Conservation (phyloP, 805 yeast genomes). For the Wickerhamomyces chaumierensis region DNA sequence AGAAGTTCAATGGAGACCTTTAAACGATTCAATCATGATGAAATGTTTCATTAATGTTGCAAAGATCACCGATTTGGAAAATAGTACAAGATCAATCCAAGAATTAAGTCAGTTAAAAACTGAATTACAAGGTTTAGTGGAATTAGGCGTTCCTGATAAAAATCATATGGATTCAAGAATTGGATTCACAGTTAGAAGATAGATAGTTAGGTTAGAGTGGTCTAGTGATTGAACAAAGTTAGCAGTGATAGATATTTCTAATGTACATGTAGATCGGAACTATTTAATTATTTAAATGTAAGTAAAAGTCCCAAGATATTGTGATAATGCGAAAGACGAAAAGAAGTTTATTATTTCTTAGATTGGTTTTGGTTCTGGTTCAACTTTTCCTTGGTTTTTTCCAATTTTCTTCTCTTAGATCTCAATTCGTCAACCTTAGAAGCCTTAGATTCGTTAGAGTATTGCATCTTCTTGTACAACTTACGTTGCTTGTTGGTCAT, state of each 20-base stretch:
- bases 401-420: constrained; percentile 60
- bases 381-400: constrained; percentile 30
- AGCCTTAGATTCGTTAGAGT: constrained; percentile 77
- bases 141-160: constrained; percentile 66
- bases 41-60: constrained; percentile 63
- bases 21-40: constrained; percentile 42
- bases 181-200: neutral
- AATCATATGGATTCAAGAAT: constrained; percentile 73
- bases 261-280: neutral
- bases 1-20: constrained; percentile 18
- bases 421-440: constrained; percentile 57
- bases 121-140: constrained; percentile 57
- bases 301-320: too few relatives aligned
- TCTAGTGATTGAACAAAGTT: too few relatives aligned
- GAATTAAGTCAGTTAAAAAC: constrained; percentile 52
- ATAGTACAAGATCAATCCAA: constrained; percentile 51
- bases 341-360: neutral
- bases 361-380: neutral
- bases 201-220: neutral
- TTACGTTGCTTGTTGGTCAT: constrained; percentile 95
- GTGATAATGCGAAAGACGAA: too few relatives aligned
- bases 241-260: neutral
- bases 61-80: constrained; percentile 64
- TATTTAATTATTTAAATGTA: too few relatives aligned
- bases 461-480: constrained; percentile 89